Base-by-base conservation (phyloP, 139 green algal species). In the Trebouxia sp. region DNA sequence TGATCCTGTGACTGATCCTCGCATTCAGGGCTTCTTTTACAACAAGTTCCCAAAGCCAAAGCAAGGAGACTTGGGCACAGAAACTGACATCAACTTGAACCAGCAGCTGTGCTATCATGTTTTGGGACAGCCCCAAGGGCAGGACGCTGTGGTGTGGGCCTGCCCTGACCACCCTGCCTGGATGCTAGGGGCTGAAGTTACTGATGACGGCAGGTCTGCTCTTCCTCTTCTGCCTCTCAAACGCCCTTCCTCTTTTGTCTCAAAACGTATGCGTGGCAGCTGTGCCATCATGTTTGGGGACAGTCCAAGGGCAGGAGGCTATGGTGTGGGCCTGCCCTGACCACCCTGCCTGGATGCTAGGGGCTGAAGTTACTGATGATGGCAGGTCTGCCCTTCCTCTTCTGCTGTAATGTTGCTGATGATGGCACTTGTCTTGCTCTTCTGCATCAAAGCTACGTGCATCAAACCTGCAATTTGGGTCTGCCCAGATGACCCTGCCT, bases 11-110 rank as follows among this genome's bases (percentile, higher is more conserved):
- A 15, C 66, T 37, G 22, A 10, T 5, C 17, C 28, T 32, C 26
- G 5, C 51, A 38, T 69, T 24, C 76, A 83, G 70, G 95, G 95
- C 17, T 96, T 98, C 85, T 98, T 98, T 89, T 98, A 98, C 87
- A 94, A 92, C 84, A 84, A 86, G 75, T 97, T 81, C 43, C 39
- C 66, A 12, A 72, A 79, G 65, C 51, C 82, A 3, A 72, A 79
- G 12, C 75, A 82, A 28, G 76, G 42, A 1, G 88, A 94, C 22
- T 85, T 93, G 45, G 95, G 94, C 76, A 97, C 92, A 0, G 95
- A 98, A 84, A 97, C 92, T 43, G 89, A 94, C 80, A 85, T 69
- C 74, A 92, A 92, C 80, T 80, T 87, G 12, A 88, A 95, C 70
- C 92, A 97, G 87, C 80, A 89, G 86, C 85, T 98, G 24, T 92